Percentiles rank a stretch among this genome's conserved stretches.
Evolutionary conservation across 306 rosid species (phyloP).

Genomic region (Vigna reflexopilosa): DNA sequence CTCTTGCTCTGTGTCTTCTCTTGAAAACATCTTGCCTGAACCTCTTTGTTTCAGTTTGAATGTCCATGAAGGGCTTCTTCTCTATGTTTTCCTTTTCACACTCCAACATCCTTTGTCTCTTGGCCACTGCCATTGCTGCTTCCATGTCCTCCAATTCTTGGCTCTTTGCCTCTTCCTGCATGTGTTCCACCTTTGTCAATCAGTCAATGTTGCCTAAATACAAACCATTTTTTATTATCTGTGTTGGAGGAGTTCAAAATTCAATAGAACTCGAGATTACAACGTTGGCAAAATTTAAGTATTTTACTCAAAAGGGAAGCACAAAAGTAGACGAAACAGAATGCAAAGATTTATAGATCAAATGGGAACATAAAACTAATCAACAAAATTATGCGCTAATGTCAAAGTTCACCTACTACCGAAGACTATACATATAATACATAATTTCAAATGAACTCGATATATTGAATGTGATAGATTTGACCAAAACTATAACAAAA

Average conservation of each 20-base stretch:
- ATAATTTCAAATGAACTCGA: conserved; percentile 10
- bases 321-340: background rate
- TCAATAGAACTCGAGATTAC: background rate
- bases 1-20: conserved; percentile 87
- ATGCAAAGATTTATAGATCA: conserved; percentile 15
- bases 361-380: conserved; percentile 8
- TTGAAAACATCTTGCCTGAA: conserved; percentile 93
- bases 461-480: conserved; percentile 7
- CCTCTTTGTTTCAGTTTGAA: conserved; percentile 82
- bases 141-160: conserved; percentile 65
- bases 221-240: background rate
- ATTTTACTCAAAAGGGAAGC: background rate
- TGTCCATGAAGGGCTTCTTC: conserved; percentile 80
- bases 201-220: conserved; percentile 15
- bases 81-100: conserved; percentile 77
- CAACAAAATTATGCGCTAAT: background rate
- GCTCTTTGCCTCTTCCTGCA: conserved; percentile 72
- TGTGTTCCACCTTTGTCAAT: conserved; percentile 21
- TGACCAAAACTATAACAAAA: background rate
- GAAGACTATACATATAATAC: background rate
- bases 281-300: background rate
- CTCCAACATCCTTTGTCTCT: conserved; percentile 82
- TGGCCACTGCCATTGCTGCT: conserved; percentile 68
- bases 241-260: conserved; percentile 5
- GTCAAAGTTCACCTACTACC: conserved; percentile 3